These are phyloP conservation scores for Skeletonema marinoi DNA, from an alignment of 108 stramenopile genomes.

Conservation along the genomic window DNA sequence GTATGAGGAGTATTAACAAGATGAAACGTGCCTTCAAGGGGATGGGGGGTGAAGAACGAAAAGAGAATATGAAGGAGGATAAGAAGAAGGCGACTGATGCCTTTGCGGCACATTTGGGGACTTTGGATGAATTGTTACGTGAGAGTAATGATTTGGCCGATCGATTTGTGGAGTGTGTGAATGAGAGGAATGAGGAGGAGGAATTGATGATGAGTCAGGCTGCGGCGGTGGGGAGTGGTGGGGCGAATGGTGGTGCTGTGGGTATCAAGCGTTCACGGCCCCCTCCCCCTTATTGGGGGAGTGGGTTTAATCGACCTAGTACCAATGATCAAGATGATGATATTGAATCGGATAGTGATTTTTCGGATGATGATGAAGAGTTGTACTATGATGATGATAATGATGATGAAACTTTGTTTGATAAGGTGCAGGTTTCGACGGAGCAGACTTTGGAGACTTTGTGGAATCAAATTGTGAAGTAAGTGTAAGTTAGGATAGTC, in stretches of 20 bases:
- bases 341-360: conserved; percentile 11
- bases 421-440: conserved; percentile 43
- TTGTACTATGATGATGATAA: conserved; percentile 42
- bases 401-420: conserved; percentile 46
- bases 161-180: conserved; percentile 35
- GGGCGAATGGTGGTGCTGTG: neutral
- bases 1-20: conserved; percentile 26
- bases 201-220: neutral
- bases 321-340: conserved; percentile 16
- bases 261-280: conserved; percentile 12
- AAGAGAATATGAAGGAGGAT: conserved; percentile 13
- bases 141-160: conserved; percentile 37
- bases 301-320: conserved; percentile 32
- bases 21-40: conserved; percentile 14
- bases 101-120: conserved; percentile 29
- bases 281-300: conserved; percentile 28
- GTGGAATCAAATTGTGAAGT: conserved; percentile 47
- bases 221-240: neutral
- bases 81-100: conserved; percentile 21
- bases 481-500: neutral
- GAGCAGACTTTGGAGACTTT: conserved; percentile 46
- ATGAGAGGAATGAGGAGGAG: conserved; percentile 22
- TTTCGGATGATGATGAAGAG: conserved; percentile 27
- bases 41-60: conserved; percentile 5
- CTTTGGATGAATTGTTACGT: conserved; percentile 37